A percentile compares a stretch with the other conserved stretches of the same genome.
Conservation (phyloP, 495 filamentous ascomycete genomes). For the Xanthoparmelia taractica region DNA sequence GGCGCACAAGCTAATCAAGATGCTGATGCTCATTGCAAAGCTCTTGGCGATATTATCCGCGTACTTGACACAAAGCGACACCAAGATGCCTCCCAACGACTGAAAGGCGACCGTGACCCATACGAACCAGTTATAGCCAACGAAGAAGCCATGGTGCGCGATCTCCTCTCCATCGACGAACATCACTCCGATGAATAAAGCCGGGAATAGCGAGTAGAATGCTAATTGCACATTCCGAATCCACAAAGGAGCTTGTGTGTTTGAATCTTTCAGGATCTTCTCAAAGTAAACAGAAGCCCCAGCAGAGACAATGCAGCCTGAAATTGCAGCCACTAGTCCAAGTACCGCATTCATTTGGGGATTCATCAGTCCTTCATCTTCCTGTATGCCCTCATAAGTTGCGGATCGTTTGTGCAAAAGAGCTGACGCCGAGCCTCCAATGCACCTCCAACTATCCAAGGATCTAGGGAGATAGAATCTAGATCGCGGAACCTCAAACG, state of each 20-base stretch:
- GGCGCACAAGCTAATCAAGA: constrained; percentile 72
- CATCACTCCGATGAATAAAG: constrained; percentile 76
- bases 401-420: constrained; percentile 69
- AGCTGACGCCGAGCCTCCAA: constrained; percentile 34
- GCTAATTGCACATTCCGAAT: constrained; percentile 89
- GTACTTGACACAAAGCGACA: constrained; percentile 78
- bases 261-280: constrained; percentile 82
- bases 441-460: constrained; percentile 47
- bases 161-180: constrained; percentile 82
- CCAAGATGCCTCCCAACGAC: constrained; percentile 71
- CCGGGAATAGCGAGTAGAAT: constrained; percentile 83
- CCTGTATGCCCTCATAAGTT: constrained; percentile 86
- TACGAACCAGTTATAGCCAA: constrained; percentile 85
- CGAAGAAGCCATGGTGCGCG: constrained; percentile 77
- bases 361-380: constrained; percentile 58
- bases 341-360: constrained; percentile 66
- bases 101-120: constrained; percentile 81
- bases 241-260: constrained; percentile 67
- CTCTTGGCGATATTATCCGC: constrained; percentile 86
- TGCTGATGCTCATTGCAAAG: constrained; percentile 84
- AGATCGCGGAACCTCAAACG: constrained; percentile 32
- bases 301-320: constrained; percentile 70
- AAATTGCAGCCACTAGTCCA: constrained; percentile 69
- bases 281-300: constrained; percentile 89
- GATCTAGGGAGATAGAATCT: constrained; percentile 67